Evolutionary conservation across 441 rosid species (phyloP).

Genomic region (Pelargonium cotyledonis): DNA sequence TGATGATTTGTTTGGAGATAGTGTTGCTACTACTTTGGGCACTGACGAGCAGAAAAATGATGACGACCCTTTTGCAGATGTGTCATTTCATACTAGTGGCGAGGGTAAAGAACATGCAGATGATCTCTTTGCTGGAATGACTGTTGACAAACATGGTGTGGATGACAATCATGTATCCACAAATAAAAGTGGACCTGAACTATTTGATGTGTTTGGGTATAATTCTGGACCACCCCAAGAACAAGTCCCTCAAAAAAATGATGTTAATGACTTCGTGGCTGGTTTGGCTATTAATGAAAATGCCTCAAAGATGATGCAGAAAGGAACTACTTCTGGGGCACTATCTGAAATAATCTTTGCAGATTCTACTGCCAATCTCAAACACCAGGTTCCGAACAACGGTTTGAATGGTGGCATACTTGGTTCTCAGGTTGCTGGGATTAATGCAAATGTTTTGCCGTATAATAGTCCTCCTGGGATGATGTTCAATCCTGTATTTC

Average conservation of each 20-base stretch:
- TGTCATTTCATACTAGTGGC: constrained; percentile 55
- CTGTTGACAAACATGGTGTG: constrained; percentile 33
- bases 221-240: constrained; percentile 32
- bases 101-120: constrained; percentile 42
- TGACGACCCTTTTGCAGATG: constrained; percentile 83
- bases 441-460: constrained; percentile 45
- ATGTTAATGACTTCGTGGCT: constrained; percentile 57
- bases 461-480: constrained; percentile 56
- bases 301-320: constrained; percentile 34
- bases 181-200: constrained; percentile 36
- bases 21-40: constrained; percentile 29
- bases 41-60: constrained; percentile 38
- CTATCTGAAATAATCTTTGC: constrained; percentile 43
- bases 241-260: constrained; percentile 31
- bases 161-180: constrained; percentile 28
- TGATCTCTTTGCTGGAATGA: constrained; percentile 81
- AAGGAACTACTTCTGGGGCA: constrained; percentile 27
- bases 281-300: constrained; percentile 55
- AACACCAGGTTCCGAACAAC: constrained; percentile 38
- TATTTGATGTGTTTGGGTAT: constrained; percentile 63
- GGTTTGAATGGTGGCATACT: constrained; percentile 35
- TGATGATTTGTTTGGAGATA: constrained; percentile 75
- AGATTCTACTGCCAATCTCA: constrained; percentile 31
- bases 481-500: constrained; percentile 57
- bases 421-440: constrained; percentile 50